phyloP scores from a whole-genome alignment of 2,329 filamentous ascomycete genomes.

The Microdochium paspali region DNA sequence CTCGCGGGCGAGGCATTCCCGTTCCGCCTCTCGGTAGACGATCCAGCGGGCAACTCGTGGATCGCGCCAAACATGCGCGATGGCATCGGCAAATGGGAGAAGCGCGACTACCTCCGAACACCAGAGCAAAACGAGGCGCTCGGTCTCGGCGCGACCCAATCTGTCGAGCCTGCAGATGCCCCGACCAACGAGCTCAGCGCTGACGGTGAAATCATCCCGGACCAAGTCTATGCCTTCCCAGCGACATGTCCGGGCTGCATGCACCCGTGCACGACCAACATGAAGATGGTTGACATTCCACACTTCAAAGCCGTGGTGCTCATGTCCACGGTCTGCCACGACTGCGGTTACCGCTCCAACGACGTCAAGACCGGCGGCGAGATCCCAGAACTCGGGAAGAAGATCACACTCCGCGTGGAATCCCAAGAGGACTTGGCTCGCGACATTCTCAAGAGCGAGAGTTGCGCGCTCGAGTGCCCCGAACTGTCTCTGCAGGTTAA shows the following conservation, averaged over 20 bases:
- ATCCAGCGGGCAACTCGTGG: constrained; percentile 92
- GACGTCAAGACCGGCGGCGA: constrained; percentile 97
- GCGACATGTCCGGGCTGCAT: constrained; percentile 86
- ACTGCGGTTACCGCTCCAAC: constrained; percentile 90
- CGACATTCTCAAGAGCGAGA: constrained; percentile 95
- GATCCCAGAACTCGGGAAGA: constrained; percentile 76
- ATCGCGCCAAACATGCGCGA: constrained; percentile 81
- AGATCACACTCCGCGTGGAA: constrained; percentile 68
- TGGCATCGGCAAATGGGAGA: constrained; percentile 77
- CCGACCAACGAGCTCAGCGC: constrained; percentile 11
- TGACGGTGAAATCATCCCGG: constrained; percentile 78
- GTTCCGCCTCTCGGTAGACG: constrained; percentile 81
- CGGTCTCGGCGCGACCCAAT: constrained; percentile 55
- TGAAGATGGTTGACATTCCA: constrained; percentile 98
- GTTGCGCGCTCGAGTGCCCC: constrained; percentile 75
- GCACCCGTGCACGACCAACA: constrained; percentile 79
- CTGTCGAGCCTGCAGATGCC: constrained; percentile 35
- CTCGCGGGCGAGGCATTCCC: constrained; percentile 69
- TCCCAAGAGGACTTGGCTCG: constrained; percentile 67
- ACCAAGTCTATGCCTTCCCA: constrained; percentile 89
- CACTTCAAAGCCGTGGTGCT: constrained; percentile 96
- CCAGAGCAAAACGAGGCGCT: constrained; percentile 79
- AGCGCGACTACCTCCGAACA: constrained; percentile 74
- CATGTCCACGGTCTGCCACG: constrained; percentile 87
- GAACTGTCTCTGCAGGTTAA: constrained; percentile 83